Base-by-base conservation (phyloP, 1,284 basidiomycete genomes). In the Phellinidium pouzarii region DNA sequence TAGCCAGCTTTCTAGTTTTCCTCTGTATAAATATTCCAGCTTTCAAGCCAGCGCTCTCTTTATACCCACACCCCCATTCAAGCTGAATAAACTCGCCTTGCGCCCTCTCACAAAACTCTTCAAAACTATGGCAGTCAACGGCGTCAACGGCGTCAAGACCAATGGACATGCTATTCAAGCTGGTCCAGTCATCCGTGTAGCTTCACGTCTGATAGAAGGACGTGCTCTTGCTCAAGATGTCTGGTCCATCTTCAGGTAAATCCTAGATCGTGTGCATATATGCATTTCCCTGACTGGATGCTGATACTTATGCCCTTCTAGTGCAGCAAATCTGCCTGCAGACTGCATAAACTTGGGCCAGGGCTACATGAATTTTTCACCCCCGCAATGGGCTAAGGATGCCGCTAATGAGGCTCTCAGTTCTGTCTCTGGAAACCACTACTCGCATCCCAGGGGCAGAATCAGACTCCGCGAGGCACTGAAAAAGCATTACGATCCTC, bases 341-440 rank as follows among this genome's bases (percentile, higher is more conserved):
- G 88, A 94, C 64, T 90, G 87, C 61, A 87, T 95, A 67, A 95
- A 94, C 68, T 83, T 95, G 47, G 92, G 92, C 5, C 92, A 94
- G 69, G 91, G 91, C 2, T 94, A 94, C 71, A 95, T 94, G 92
- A 94, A 92, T 73, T 89, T 90, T 63, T 66, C 84, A 1, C 93
- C 93, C 12, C 91, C 92, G 3, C 66, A 78, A 53, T 96, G 91
- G 87, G 79, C 96, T 59, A 82, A 77, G 48, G 74, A 87, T 38
- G 88, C 87, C 1, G 89, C 90, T 2, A 76, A 83, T 58, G 71
- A 81, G 36, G 87, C 91, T 0, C 74, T 96, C 57, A 73, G 75
- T 54, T 68, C 71, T 29, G 79, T 91, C 29, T 76, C 79, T 50
- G 71, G 82, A 5, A 92, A 94, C 68, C 92, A 95, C 64, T 95